Evolutionary conservation across 2,329 filamentous ascomycete species (phyloP), one percentile per base, ranked within the genome.

Genomic region (Zasmidium citrigriseum): DNA sequence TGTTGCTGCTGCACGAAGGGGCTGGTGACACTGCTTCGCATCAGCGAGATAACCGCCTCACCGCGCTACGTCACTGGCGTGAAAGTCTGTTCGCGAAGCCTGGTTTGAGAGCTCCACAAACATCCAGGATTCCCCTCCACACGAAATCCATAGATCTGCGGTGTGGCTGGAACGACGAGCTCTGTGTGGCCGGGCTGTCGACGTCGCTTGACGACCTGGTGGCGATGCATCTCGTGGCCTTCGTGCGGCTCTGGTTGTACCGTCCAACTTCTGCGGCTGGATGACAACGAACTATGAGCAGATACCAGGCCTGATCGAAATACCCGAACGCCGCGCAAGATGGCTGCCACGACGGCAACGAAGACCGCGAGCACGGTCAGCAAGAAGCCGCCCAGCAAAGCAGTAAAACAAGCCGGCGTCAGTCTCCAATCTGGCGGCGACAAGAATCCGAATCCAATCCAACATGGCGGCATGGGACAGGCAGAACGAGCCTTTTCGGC

Each of bases 401-500:
- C 34, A 27, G 53, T 65, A 54, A 62, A 59, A 27, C 61, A 64
- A 49, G 78, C 77, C 34, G 78, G 78, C 12, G 67, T 80, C 45
- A 75, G 70, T 47, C 67, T 80, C 44, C 76, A 76, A 48, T 76
- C 76, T 58, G 73, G 74, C 47, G 73, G 71, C 23, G 61, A 60
- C 59, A 75, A 52, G 60, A 75, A 76, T 45, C 70, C 72, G 1
- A 71, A 72, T 65, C 64, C 70, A 16, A 67, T 78, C 21, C 72
- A 73, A 58, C 77, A 80, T 77, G 78, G 78, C 57, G 71, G 75
- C 29, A 70, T 80, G 63, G 77, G 76, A 18, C 78, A 81, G 66
- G 78, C 78, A 23, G 79, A 81, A 65, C 71, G 79, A 44, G 79
- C 78, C 16, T 80, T 82, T 60, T 79, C 78, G 24, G 73, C 80